Evolutionary conservation across 208 protist genomes (phyloP).

Genomic region (Porcisia hertigi): DNA sequence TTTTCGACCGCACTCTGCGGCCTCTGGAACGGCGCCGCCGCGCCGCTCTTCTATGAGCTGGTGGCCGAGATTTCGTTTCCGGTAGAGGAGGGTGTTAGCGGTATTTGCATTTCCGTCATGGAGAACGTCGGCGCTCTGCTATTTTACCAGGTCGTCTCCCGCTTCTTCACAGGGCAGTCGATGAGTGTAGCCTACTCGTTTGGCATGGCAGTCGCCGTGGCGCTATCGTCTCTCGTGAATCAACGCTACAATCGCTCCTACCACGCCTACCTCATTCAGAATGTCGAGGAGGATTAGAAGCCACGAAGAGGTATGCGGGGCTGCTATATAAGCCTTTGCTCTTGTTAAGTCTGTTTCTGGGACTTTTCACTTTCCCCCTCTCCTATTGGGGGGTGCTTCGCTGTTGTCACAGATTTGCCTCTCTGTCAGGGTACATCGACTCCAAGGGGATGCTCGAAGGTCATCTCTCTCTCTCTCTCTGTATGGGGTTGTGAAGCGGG

Average conservation of each 20-base stretch:
- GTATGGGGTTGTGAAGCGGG: background rate
- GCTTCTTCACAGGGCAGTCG: conserved; percentile 65
- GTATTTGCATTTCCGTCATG: conserved; percentile 77
- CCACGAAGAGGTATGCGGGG: background rate
- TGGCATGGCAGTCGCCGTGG: conserved; percentile 79
- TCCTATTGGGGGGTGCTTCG: background rate
- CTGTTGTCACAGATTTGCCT: background rate
- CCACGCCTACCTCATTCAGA: conserved; percentile 50
- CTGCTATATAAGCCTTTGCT: background rate
- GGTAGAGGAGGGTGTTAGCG: conserved; percentile 85
- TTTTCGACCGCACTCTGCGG: conserved; percentile 76
- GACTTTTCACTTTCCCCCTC: background rate
- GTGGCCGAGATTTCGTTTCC: conserved; percentile 87
- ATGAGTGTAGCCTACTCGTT: conserved; percentile 87
- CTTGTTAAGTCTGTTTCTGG: background rate
- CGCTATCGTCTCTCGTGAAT: conserved; percentile 65
- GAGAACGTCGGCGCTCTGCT: conserved; percentile 85
- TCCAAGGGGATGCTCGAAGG: background rate
- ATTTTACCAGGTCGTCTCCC: conserved; percentile 81
- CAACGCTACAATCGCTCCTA: conserved; percentile 87
- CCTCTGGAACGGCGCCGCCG: conserved; percentile 87
- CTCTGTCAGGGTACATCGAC: background rate
- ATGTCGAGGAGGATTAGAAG: conserved; percentile 22
- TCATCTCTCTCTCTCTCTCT: background rate
- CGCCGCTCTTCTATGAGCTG: conserved; percentile 87